A percentile compares a stretch with the other conserved stretches of the same genome.
These are phyloP conservation scores for Botrytis squamosa DNA, from an alignment of 2,329 filamentous ascomycete genomes.

Conservation along the genomic window DNA sequence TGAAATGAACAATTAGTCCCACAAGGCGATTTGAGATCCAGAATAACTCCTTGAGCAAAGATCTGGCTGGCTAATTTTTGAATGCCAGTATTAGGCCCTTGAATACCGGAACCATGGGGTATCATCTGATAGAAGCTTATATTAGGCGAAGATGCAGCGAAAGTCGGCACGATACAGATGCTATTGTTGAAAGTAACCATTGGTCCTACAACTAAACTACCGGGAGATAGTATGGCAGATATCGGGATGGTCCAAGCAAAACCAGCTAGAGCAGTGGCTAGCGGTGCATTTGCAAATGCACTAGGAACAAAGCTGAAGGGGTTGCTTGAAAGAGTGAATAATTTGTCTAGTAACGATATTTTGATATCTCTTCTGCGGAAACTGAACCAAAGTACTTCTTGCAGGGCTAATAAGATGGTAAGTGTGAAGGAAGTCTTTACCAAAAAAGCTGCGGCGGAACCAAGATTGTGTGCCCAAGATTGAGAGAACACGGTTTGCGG, in stretches of 20 bases:
- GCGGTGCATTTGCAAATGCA: conserved; percentile 1
- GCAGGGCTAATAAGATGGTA: neutral
- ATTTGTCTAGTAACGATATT: conserved; percentile 2
- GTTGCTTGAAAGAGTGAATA: neutral
- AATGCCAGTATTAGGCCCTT: neutral
- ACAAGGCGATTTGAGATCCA: neutral
- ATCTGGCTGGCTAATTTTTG: conserved; percentile 6
- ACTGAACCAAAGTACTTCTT: conserved; percentile 10
- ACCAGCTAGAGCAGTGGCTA: neutral
- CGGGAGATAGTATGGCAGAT: conserved; percentile 6
- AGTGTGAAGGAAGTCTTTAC: conserved; percentile 3
- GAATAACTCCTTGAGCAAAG: neutral
- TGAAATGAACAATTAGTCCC: neutral
- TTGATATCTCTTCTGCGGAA: neutral
- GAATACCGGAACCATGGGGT: neutral
- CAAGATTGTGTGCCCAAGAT: neutral
- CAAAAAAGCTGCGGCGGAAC: neutral
- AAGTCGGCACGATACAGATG: neutral
- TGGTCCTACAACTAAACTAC: neutral
- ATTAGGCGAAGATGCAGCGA: neutral
- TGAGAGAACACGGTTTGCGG: neutral
- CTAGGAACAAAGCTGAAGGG: neutral
- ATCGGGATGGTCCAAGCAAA: conserved; percentile 4
- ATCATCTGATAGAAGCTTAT: conserved; percentile 6
- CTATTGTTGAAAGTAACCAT: neutral